Conservation (phyloP, 495 filamentous ascomycete species). For the Annulohypoxylon maeteangense region DNA sequence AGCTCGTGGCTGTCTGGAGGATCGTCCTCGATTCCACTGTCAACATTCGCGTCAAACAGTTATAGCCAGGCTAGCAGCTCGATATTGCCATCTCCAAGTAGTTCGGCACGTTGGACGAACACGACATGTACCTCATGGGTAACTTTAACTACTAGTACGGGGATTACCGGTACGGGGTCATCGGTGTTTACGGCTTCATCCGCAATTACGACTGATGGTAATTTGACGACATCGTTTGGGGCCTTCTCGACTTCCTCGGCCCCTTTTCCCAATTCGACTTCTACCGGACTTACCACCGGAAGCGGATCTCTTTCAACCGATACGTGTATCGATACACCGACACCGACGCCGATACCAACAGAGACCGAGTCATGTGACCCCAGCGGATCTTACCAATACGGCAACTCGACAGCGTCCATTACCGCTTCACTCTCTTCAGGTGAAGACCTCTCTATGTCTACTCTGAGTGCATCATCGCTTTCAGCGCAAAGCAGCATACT, state of each 20-base stretch:
- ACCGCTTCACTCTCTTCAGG: not conserved
- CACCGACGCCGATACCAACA: not conserved
- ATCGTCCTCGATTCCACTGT: constrained; percentile 9
- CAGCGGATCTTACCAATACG: constrained; percentile 10
- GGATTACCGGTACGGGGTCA: not conserved
- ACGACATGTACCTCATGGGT: constrained; percentile 11
- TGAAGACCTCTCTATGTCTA: not conserved
- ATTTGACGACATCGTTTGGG: constrained; percentile 2
- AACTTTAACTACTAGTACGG: not conserved
- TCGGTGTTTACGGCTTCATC: not conserved
- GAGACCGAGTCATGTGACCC: not conserved
- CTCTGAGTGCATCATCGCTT: not conserved
- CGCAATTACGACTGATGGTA: not conserved
- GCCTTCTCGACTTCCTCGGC: not conserved
- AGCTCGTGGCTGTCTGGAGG: not conserved
- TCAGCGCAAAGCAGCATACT: not conserved
- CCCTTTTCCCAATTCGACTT: constrained; percentile 1
- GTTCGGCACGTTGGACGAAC: constrained; percentile 27
- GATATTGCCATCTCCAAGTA: not conserved
- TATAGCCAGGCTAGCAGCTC: constrained; percentile 10
- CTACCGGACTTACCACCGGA: not conserved
- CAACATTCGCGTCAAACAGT: constrained; percentile 24
- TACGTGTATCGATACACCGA: constrained; percentile 22
- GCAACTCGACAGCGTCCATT: constrained; percentile 13
- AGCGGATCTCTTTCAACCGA: constrained; percentile 8